Percentiles rank a stretch among this genome's conserved stretches.
Conservation (phyloP, 2,329 filamentous ascomycete species). For the Raffaelea albimanens region DNA sequence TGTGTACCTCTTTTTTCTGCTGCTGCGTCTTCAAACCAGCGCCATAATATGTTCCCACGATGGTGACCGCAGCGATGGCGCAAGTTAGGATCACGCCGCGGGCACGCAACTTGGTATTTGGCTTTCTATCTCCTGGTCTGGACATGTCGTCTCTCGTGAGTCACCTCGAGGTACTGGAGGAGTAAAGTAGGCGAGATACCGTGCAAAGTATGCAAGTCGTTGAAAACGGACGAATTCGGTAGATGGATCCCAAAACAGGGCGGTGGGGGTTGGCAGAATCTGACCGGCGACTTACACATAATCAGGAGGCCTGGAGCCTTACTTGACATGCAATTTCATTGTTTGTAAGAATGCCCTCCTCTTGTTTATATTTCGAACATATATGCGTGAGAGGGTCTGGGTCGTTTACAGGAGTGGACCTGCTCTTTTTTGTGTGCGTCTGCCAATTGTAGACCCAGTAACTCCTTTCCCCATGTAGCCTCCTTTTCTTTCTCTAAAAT, state of each 20-base stretch:
- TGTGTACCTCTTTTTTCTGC: conserved; percentile 14
- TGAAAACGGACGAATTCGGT: too few species aligned
- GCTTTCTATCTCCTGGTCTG: too few species aligned
- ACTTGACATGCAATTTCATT: too few species aligned
- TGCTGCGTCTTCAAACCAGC: conserved; percentile 22
- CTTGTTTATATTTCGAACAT: neutral
- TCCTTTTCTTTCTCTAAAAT: too few species aligned
- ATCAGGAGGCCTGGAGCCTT: too few species aligned
- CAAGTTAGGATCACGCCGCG: conserved; percentile 14
- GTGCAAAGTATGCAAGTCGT: too few species aligned
- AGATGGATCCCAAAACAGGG: conserved; percentile 4
- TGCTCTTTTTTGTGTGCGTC: too few species aligned
- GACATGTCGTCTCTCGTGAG: neutral
- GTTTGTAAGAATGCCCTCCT: neutral
- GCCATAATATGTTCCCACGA: conserved; percentile 22
- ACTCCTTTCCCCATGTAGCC: too few species aligned
- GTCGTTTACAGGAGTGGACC: too few species aligned
- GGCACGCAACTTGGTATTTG: conserved; percentile 6
- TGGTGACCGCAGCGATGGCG: conserved; percentile 19
- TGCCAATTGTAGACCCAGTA: too few species aligned
- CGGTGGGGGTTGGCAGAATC: conserved; percentile 12
- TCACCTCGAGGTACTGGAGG: neutral
- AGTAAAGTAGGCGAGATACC: neutral
- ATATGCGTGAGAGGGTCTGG: too few species aligned
- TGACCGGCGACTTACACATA: too few species aligned